phyloP scores from a whole-genome alignment of 2,329 filamentous ascomycete genomes.

The Cadophora sp. region DNA sequence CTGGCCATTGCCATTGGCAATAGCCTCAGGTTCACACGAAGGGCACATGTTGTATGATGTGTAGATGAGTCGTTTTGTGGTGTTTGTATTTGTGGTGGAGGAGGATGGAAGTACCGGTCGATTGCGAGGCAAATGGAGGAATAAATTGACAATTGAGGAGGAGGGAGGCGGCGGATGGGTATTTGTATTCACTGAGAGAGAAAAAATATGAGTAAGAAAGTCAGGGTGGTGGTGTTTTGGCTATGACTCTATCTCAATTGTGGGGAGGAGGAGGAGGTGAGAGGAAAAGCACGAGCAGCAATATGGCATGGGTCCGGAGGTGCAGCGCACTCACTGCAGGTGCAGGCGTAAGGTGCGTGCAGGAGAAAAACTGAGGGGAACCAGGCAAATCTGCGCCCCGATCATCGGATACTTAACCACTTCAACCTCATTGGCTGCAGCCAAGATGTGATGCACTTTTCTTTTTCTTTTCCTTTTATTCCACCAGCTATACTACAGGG shows the following conservation, averaged over 20 bases:
- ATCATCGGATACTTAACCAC: conserved; percentile 10
- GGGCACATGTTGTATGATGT: conserved; percentile 50
- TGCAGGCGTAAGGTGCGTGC: not conserved
- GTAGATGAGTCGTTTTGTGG: conserved; percentile 1
- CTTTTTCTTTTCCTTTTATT: not conserved
- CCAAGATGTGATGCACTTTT: not conserved
- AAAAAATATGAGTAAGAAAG: conserved; percentile 12
- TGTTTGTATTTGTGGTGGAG: not conserved
- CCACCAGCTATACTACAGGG: not conserved
- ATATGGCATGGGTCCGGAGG: conserved; percentile 8
- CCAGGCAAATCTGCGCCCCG: conserved; percentile 9
- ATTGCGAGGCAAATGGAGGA: not conserved
- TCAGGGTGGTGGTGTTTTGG: conserved; percentile 9
- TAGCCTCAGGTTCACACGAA: conserved; percentile 48
- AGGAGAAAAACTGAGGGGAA: conserved; percentile 21
- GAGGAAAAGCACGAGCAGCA: conserved; percentile 10
- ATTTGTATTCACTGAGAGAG: conserved; percentile 21
- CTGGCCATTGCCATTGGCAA: conserved; percentile 42
- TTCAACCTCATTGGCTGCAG: conserved; percentile 18
- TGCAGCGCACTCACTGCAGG: not conserved
- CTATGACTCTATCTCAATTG: conserved; percentile 28
- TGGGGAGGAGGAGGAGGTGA: conserved; percentile 23
- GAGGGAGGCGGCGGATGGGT: not conserved
- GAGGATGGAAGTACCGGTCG: not conserved
- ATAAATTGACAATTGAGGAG: not conserved